phyloP scores from a whole-genome alignment of 2,329 filamentous ascomycete genomes.

The Canariomyces notabilis region DNA sequence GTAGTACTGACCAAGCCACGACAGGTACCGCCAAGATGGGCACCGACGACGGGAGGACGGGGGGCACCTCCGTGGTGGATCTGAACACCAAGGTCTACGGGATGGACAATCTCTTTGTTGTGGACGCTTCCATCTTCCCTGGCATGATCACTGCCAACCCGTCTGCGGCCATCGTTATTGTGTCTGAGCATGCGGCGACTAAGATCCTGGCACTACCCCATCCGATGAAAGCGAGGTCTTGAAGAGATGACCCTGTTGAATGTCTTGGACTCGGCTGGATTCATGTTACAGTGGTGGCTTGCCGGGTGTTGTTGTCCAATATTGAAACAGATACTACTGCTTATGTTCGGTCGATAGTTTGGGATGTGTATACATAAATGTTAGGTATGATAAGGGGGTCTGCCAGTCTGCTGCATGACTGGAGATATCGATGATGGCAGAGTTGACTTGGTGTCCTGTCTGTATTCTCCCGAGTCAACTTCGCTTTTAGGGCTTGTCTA shows the following conservation, averaged over 20 bases:
- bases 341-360: too few species aligned
- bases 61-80: conserved; percentile 25
- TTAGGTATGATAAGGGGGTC: too few species aligned
- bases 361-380: too few species aligned
- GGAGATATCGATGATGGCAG: too few species aligned
- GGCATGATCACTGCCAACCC: conserved; percentile 56
- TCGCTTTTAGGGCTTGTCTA: too few species aligned
- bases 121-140: conserved; percentile 49
- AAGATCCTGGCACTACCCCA: conserved; percentile 41
- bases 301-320: too few species aligned
- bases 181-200: conserved; percentile 50
- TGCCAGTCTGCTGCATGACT: too few species aligned
- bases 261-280: neutral
- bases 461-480: too few species aligned
- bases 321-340: too few species aligned
- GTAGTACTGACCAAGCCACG: neutral
- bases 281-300: too few species aligned
- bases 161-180: conserved; percentile 52
- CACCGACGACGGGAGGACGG: conserved; percentile 22
- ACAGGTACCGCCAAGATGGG: conserved; percentile 25
- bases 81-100: conserved; percentile 42
- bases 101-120: conserved; percentile 49
- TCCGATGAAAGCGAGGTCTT: neutral
- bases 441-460: too few species aligned
- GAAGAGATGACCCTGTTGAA: neutral